These are phyloP conservation scores for Trypanosoma mega DNA, from an alignment of 208 protist species.

Conservation along the genomic window DNA sequence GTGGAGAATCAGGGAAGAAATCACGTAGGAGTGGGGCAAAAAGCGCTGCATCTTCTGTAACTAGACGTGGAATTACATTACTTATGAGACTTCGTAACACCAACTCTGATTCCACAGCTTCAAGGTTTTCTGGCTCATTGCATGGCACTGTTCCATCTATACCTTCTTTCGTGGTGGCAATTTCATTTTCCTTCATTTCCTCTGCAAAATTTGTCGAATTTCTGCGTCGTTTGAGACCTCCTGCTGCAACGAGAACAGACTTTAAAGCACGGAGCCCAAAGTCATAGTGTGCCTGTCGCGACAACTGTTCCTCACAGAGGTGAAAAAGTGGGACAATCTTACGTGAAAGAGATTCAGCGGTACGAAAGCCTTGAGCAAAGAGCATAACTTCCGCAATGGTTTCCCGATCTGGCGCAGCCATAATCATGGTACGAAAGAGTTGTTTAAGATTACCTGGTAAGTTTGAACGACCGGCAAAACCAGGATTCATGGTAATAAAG, in stretches of 20 bases:
- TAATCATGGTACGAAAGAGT: constrained; percentile 99
- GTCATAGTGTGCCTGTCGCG: constrained; percentile 99
- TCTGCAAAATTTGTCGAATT: too few relatives aligned
- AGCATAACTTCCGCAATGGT: constrained; percentile 99
- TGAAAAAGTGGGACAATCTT: constrained; percentile 99
- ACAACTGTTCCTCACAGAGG: constrained; percentile 98
- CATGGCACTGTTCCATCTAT: not conserved
- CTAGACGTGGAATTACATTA: constrained; percentile 98
- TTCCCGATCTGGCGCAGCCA: constrained; percentile 98
- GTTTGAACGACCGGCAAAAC: constrained; percentile 99
- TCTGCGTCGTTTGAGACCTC: constrained; percentile 90
- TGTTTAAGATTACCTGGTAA: constrained; percentile 99
- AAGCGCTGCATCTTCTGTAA: constrained; percentile 94
- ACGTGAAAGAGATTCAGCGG: constrained; percentile 94
- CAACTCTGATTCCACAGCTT: constrained; percentile 84
- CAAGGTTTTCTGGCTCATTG: not conserved
- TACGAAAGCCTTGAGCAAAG: constrained; percentile 98
- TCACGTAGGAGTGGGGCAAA: constrained; percentile 95
- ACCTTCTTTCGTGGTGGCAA: not conserved
- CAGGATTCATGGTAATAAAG: constrained; percentile 99
- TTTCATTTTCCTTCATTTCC: not conserved
- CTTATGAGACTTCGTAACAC: constrained; percentile 94
- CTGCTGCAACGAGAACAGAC: constrained; percentile 97
- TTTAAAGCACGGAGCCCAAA: constrained; percentile 99
- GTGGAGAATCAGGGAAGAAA: constrained; percentile 94